Evolutionary conservation across 2,329 filamentous ascomycete genomes (phyloP).

Genomic region (Paracoccidioides lutzii): DNA sequence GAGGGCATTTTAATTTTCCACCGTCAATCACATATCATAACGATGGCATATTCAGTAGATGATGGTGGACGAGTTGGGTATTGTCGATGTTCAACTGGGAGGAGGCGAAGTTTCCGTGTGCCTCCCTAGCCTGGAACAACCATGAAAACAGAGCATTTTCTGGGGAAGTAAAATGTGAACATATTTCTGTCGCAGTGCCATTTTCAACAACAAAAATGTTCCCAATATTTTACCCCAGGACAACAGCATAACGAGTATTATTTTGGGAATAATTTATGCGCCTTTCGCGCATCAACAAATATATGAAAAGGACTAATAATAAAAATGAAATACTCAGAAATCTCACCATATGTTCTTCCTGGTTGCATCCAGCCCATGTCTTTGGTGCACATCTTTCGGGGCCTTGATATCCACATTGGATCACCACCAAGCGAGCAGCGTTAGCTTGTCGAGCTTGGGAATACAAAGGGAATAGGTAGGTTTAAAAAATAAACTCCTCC

Average conservation of each 20-base stretch:
- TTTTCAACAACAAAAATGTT: neutral
- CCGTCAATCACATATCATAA: neutral
- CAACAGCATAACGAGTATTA: neutral
- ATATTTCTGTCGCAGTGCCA: neutral
- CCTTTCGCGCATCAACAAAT: neutral
- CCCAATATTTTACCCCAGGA: neutral
- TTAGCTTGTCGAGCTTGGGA: neutral
- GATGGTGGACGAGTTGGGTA: neutral
- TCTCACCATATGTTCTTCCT: neutral
- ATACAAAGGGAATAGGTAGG: neutral
- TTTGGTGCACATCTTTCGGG: neutral
- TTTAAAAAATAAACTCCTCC: neutral
- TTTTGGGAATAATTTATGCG: neutral
- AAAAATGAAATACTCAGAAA: neutral
- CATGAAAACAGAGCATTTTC: neutral
- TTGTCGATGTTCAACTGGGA: neutral
- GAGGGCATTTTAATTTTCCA: neutral
- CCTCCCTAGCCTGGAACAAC: neutral
- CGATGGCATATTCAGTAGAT: neutral
- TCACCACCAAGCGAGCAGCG: neutral
- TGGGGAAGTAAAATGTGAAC: neutral
- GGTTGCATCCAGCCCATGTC: neutral
- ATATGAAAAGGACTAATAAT: neutral
- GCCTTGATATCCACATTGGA: neutral
- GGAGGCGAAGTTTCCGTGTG: neutral